A percentile compares a stretch with the other conserved stretches of the same genome.
Evolutionary conservation across 164 flowering plant species (phyloP).

Genomic region (Berberis thunbergii): DNA sequence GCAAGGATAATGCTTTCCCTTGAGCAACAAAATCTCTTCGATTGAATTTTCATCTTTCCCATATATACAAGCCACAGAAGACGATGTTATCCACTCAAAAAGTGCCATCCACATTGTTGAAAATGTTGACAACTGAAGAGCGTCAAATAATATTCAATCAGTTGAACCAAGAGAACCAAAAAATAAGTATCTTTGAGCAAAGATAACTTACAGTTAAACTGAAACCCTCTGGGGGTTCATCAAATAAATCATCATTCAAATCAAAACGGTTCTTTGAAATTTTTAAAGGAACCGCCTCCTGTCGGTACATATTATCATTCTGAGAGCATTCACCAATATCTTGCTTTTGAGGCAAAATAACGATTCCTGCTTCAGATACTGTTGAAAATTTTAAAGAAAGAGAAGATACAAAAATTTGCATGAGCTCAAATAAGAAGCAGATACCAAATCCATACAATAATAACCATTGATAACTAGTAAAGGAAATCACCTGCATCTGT

Average conservation of each 20-base stretch:
- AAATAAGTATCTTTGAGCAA: background rate
- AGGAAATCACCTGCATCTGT: constrained; percentile 50
- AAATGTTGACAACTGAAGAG: constrained; percentile 68
- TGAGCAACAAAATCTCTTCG: constrained; percentile 50
- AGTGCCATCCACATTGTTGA: constrained; percentile 81
- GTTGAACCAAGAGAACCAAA: background rate
- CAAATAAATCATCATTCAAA: too few relatives aligned
- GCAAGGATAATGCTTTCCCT: constrained; percentile 70
- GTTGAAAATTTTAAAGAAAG: background rate
- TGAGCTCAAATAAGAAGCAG: background rate
- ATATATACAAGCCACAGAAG: constrained; percentile 82
- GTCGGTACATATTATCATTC: too few relatives aligned
- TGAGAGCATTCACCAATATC: too few relatives aligned
- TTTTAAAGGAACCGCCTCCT: too few relatives aligned
- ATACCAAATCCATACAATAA: background rate
- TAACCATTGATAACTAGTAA: background rate
- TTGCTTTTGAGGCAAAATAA: too few relatives aligned
- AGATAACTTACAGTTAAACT: background rate
- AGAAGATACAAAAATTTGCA: background rate
- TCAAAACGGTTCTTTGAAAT: too few relatives aligned
- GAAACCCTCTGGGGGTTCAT: background rate
- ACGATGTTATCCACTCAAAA: constrained; percentile 81
- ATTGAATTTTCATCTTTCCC: constrained; percentile 58
- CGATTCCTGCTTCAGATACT: too few relatives aligned
- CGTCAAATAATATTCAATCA: background rate